phyloP scores from a whole-genome alignment of 1,284 basidiomycete species.

The Fistulina hepatica region DNA sequence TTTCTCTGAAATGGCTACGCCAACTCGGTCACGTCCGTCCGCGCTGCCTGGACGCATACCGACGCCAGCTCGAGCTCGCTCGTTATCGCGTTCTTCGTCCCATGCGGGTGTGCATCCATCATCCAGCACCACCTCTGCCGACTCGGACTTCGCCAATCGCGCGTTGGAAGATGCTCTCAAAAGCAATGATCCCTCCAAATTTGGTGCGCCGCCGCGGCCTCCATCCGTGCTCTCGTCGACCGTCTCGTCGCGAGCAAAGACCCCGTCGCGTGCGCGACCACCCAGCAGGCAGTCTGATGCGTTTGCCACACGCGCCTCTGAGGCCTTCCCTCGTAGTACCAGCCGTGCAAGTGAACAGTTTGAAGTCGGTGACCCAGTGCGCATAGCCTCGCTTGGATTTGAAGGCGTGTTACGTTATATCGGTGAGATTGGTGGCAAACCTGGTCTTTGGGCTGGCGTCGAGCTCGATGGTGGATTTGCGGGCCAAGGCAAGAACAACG shows the following conservation, averaged over 20 bases:
- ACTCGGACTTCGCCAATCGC: slow-evolving; percentile 46
- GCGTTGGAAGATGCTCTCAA: slow-evolving; percentile 69
- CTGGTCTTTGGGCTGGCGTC: slow-evolving; percentile 84
- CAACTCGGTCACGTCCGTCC: not conserved
- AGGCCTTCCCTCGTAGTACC: slow-evolving; percentile 32
- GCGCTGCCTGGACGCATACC: too few species aligned
- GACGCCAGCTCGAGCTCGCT: not conserved
- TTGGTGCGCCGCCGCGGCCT: slow-evolving; percentile 37
- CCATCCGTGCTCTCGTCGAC: slow-evolving; percentile 41
- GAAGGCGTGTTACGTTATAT: slow-evolving; percentile 74
- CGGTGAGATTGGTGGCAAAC: slow-evolving; percentile 78
- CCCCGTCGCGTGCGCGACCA: slow-evolving; percentile 48
- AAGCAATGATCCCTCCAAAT: slow-evolving; percentile 64
- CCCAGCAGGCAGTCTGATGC: slow-evolving; percentile 57
- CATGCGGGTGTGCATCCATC: not conserved
- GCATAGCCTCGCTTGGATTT: slow-evolving; percentile 76
- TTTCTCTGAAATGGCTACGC: not conserved
- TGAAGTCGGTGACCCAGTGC: slow-evolving; percentile 69
- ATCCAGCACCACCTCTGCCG: slow-evolving; percentile 15
- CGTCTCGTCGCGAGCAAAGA: slow-evolving; percentile 38
- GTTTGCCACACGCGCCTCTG: too few species aligned
- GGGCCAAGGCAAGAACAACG: slow-evolving; percentile 96
- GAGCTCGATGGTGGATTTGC: slow-evolving; percentile 76
- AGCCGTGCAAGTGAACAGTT: slow-evolving; percentile 37
- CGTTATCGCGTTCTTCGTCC: not conserved